These are phyloP conservation scores for Sporothrix brasiliensis DNA, from an alignment of 2,329 filamentous ascomycete species.

Conservation along the genomic window DNA sequence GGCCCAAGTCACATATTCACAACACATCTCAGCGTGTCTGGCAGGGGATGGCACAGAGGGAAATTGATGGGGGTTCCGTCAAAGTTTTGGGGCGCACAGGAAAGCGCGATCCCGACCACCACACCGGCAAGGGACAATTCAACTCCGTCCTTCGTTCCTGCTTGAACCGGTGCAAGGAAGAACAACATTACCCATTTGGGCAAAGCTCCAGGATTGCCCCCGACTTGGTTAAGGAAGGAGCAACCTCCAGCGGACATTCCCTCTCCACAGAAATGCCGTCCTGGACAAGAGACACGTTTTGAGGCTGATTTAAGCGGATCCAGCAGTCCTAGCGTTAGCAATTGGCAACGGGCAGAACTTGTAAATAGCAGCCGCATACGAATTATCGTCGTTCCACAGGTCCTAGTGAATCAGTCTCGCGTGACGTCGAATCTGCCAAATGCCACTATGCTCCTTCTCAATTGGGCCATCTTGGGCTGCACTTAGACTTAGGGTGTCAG, in stretches of 20 bases:
- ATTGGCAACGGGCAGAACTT: not conserved
- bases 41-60: not conserved
- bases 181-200: slow-evolving; percentile 1
- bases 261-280: not conserved
- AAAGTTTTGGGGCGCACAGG: not conserved
- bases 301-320: not conserved
- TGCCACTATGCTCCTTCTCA: not conserved
- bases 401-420: not conserved
- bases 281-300: not conserved
- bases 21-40: slow-evolving; percentile 3
- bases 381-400: not conserved
- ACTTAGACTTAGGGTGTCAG: not conserved
- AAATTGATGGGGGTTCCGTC: not conserved
- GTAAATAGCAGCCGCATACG: not conserved
- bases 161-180: not conserved
- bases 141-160: slow-evolving; percentile 2
- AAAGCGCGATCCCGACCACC: slow-evolving; percentile 16
- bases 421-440: not conserved
- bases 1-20: not conserved
- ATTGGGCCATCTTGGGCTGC: not conserved
- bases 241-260: not conserved
- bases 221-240: no score
- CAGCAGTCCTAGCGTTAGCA: not conserved
- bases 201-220: not conserved
- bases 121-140: not conserved